Evolutionary conservation across 2,329 filamentous ascomycete genomes (phyloP).

Genomic region (Neodidymelliopsis sp.): DNA sequence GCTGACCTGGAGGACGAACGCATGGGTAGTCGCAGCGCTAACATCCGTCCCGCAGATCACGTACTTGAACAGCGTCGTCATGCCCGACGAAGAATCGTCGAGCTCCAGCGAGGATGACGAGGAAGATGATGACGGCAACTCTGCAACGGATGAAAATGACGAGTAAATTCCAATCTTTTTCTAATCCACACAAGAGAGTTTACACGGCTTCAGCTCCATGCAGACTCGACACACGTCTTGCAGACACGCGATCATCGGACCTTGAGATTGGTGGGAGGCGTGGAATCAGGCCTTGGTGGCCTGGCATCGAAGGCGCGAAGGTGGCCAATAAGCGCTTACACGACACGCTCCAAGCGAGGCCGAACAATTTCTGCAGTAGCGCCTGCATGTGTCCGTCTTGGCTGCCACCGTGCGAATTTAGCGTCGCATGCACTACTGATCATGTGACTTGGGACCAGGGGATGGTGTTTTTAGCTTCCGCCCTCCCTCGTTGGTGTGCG

Average conservation of each 20-base stretch:
- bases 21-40: conserved; percentile 30
- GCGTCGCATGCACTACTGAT: conserved; percentile 29
- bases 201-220: background rate
- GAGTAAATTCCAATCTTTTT: conserved; percentile 2
- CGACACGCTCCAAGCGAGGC: conserved; percentile 26
- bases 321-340: conserved; percentile 36
- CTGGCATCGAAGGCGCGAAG: conserved; percentile 25
- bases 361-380: conserved; percentile 27
- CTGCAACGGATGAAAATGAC: conserved; percentile 22
- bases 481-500: conserved; percentile 19
- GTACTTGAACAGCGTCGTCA: conserved; percentile 59
- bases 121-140: conserved; percentile 19
- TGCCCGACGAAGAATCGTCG: conserved; percentile 54
- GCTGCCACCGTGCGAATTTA: conserved; percentile 16
- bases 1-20: conserved; percentile 16
- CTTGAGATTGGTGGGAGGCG: conserved; percentile 29
- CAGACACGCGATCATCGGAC: background rate
- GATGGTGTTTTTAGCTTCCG: conserved; percentile 30
- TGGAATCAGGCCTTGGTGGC: conserved; percentile 19
- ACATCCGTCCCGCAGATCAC: conserved; percentile 53
- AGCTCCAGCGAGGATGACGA: conserved; percentile 41
- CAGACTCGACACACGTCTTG: conserved; percentile 4
- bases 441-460: conserved; percentile 31
- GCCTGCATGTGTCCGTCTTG: conserved; percentile 24
- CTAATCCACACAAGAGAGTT: background rate